These are phyloP conservation scores for Fusarium brevicatenulatum DNA, from an alignment of 2,329 filamentous ascomycete genomes.

Conservation along the genomic window DNA sequence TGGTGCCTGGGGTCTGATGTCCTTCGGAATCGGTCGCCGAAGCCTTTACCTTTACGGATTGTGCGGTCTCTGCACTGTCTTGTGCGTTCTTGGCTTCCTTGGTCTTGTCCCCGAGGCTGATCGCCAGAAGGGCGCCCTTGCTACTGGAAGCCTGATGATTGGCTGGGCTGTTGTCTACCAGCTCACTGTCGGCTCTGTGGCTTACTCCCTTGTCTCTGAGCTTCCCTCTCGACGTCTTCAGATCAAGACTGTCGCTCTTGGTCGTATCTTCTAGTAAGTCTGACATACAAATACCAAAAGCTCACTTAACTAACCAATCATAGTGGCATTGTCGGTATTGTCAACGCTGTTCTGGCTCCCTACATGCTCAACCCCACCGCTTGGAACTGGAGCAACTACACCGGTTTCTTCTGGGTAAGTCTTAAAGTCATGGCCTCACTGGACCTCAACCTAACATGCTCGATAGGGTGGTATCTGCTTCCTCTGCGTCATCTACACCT, in stretches of 20 bases:
- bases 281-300: background rate
- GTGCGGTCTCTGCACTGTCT: slow-evolving; percentile 77
- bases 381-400: slow-evolving; percentile 89
- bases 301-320: background rate
- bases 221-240: slow-evolving; percentile 83
- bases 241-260: slow-evolving; percentile 91
- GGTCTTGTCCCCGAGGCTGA: slow-evolving; percentile 74
- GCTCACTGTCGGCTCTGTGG: slow-evolving; percentile 86
- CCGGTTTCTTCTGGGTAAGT: slow-evolving; percentile 83
- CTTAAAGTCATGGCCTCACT: slow-evolving; percentile 17
- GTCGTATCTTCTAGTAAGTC: slow-evolving; percentile 76
- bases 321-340: slow-evolving; percentile 81
- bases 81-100: slow-evolving; percentile 85
- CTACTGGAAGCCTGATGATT: slow-evolving; percentile 85
- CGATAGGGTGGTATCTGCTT: slow-evolving; percentile 72
- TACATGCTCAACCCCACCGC: slow-evolving; percentile 91
- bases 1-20: slow-evolving; percentile 84
- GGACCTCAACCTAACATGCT: background rate
- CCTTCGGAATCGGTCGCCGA: slow-evolving; percentile 76
- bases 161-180: slow-evolving; percentile 86
- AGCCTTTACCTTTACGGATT: slow-evolving; percentile 81
- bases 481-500: slow-evolving; percentile 80
- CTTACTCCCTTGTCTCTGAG: slow-evolving; percentile 88
- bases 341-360: slow-evolving; percentile 83
- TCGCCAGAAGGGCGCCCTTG: slow-evolving; percentile 71